A percentile compares a stretch with the other conserved stretches of the same genome.
Conservation (phyloP, 306 rosid species). For the Acacia confusa region DNA sequence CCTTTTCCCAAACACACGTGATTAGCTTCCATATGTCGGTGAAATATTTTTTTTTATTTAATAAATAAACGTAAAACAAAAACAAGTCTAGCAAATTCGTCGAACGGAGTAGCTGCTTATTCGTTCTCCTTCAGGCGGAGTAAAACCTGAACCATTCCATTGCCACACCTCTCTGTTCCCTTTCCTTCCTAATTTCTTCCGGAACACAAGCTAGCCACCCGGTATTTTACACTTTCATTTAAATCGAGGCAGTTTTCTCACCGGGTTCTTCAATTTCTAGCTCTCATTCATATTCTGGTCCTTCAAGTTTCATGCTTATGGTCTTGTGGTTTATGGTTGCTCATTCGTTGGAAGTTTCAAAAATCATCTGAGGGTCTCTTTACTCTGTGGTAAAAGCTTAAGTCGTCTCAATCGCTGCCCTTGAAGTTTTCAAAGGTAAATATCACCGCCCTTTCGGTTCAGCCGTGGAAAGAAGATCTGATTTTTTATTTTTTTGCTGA, state of each 20-base stretch:
- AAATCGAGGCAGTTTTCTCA: not conserved
- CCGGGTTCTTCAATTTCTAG: not conserved
- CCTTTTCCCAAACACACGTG: no score
- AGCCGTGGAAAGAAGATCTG: not conserved
- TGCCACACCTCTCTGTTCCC: not conserved
- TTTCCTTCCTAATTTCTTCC: not conserved
- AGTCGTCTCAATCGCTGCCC: not conserved
- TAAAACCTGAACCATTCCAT: not conserved
- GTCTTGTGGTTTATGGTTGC: not conserved
- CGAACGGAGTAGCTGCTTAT: not conserved
- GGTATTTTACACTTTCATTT: not conserved
- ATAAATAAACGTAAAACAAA: no score
- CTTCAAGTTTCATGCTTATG: not conserved
- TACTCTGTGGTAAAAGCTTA: not conserved
- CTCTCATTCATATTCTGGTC: not conserved
- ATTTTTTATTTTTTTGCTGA: not conserved
- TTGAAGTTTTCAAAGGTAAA: slow-evolving; percentile 10
- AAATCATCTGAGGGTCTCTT: not conserved
- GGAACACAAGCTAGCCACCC: no score
- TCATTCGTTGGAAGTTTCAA: not conserved
- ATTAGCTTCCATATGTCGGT: not conserved
- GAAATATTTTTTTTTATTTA: no score
- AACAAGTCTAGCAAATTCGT: not conserved
- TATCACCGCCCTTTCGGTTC: not conserved
- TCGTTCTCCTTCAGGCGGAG: not conserved